These are phyloP conservation scores for Solanum habrochaites DNA, from an alignment of 257 asterid genomes.

Conservation along the genomic window DNA sequence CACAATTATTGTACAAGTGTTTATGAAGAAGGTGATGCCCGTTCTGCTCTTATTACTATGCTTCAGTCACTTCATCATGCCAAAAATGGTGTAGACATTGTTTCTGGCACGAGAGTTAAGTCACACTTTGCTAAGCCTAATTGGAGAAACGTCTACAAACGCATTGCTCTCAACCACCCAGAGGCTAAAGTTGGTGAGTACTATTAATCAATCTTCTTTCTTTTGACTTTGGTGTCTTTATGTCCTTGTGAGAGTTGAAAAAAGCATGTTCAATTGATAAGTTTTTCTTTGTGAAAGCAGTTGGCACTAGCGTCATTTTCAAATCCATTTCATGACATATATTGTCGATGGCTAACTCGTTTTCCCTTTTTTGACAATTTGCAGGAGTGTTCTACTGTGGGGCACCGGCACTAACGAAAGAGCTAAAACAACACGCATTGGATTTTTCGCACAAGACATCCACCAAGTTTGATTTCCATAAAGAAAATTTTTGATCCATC, in stretches of 20 bases:
- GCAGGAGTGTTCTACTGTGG: constrained; percentile 96
- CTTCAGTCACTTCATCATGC: constrained; percentile 79
- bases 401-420: constrained; percentile 69
- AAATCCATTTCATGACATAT: not conserved
- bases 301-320: not conserved
- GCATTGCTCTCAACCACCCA: constrained; percentile 64
- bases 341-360: not conserved
- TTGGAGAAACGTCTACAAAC: constrained; percentile 70
- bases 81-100: constrained; percentile 67
- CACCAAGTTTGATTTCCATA: constrained; percentile 84
- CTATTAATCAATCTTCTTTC: not conserved
- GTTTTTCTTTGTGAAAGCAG: not conserved
- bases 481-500: constrained; percentile 58
- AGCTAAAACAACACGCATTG: constrained; percentile 47
- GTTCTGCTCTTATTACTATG: constrained; percentile 83
- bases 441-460: constrained; percentile 64
- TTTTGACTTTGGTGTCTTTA: not conserved
- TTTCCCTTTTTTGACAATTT: not conserved
- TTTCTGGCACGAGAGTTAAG: constrained; percentile 78
- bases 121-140: constrained; percentile 90
- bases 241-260: not conserved
- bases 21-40: constrained; percentile 80
- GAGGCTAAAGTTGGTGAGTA: constrained; percentile 50
- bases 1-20: constrained; percentile 89
- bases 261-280: not conserved